Percentiles rank a stretch among this genome's conserved stretches.
Conservation (phyloP, 2,329 filamentous ascomycete genomes). For the Fusarium chuoi region DNA sequence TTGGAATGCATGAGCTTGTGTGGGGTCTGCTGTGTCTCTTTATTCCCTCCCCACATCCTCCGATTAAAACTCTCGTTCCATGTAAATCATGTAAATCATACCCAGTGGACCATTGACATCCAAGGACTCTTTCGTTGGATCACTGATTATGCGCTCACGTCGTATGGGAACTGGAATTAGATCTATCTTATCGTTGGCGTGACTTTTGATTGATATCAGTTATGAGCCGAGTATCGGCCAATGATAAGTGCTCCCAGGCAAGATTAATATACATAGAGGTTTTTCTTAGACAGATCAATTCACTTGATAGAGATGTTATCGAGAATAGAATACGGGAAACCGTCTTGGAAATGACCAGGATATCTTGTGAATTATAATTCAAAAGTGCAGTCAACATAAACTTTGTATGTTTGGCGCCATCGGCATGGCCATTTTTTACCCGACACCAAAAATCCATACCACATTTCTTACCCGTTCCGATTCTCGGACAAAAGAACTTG, state of each 20-base stretch:
- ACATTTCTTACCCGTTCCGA: conserved; percentile 38
- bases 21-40: conserved; percentile 30
- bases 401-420: conserved; percentile 26
- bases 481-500: conserved; percentile 44
- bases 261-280: neutral
- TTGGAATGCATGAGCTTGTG: conserved; percentile 32
- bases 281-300: neutral
- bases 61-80: conserved; percentile 22
- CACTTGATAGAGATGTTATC: neutral
- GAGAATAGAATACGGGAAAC: neutral
- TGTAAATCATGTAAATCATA: conserved; percentile 23
- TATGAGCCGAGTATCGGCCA: neutral
- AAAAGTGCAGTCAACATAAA: conserved; percentile 13
- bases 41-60: conserved; percentile 30
- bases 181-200: neutral
- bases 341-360: neutral
- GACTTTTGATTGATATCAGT: neutral
- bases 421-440: conserved; percentile 31
- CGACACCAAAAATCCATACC: conserved; percentile 24
- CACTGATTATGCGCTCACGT: neutral
- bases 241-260: neutral
- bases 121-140: conserved; percentile 17
- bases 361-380: neutral
- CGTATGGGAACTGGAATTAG: neutral
- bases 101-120: conserved; percentile 7